These are phyloP conservation scores for Eucalyptus sp. DNA, from an alignment of 345 rosid species.

Conservation along the genomic window DNA sequence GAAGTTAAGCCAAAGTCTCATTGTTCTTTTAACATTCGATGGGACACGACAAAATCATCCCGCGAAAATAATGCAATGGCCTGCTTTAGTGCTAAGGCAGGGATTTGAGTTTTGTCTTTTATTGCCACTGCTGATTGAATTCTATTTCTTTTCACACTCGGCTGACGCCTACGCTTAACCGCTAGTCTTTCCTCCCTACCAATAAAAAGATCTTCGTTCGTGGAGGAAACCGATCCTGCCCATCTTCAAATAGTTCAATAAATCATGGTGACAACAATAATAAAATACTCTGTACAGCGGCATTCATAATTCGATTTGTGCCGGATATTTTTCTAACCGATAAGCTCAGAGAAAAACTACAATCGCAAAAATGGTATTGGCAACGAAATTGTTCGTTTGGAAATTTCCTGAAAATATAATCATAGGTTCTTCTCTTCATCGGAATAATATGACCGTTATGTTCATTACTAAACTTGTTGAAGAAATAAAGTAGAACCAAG, in stretches of 20 bases:
- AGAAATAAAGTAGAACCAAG: background rate
- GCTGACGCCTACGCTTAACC: background rate
- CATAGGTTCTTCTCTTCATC: background rate
- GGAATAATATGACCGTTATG: background rate
- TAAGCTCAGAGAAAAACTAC: no score
- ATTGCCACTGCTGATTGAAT: background rate
- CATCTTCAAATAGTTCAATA: background rate
- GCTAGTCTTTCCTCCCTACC: background rate
- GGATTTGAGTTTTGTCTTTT: background rate
- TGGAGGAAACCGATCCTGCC: background rate
- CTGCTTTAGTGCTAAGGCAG: background rate
- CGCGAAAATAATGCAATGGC: background rate
- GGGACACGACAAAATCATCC: background rate
- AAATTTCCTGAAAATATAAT: background rate
- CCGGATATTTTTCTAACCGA: fast-evolving
- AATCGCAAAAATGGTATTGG: no score
- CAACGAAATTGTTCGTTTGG: background rate
- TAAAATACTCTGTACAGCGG: background rate
- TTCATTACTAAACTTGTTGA: background rate
- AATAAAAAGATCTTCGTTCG: background rate
- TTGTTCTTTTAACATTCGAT: background rate
- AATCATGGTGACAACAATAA: background rate
- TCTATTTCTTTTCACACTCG: background rate
- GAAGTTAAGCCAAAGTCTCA: background rate
- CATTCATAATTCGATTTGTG: background rate